Evolutionary conservation across 768 basidiomycete species (phyloP).

Genomic region (Russula ochroleuca): DNA sequence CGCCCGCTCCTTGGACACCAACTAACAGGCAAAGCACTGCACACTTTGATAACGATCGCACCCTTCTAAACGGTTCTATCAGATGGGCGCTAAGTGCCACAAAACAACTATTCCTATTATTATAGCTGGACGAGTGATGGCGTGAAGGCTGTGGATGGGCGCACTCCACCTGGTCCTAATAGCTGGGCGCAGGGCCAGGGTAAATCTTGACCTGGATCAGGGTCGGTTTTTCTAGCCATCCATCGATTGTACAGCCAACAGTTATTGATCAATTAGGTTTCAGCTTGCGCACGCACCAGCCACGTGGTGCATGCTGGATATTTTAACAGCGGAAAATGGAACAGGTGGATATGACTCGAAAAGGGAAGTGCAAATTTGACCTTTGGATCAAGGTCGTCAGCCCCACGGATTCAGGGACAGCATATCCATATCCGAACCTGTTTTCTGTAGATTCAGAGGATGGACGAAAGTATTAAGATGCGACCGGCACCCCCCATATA

Average conservation of each 20-base stretch:
- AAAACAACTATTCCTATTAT: not conserved
- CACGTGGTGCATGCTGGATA: not conserved
- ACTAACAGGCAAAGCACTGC: conserved; percentile 3
- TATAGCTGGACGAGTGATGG: conserved; percentile 2
- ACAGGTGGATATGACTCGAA: not conserved
- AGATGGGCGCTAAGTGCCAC: conserved; percentile 21
- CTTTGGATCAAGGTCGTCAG: not conserved
- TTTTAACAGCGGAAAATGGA: not conserved
- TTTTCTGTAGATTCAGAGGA: not conserved
- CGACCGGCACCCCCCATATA: conserved; percentile 30
- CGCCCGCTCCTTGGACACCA: not conserved
- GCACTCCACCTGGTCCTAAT: not conserved
- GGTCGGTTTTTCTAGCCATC: not conserved
- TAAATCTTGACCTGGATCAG: not conserved
- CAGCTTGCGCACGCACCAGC: not conserved
- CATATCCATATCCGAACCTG: not conserved
- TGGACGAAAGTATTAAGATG: not conserved
- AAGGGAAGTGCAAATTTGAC: not conserved
- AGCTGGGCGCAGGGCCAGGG: conserved; percentile 16
- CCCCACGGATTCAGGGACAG: not conserved
- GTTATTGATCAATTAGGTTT: not conserved
- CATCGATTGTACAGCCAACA: conserved; percentile 10
- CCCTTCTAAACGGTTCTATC: conserved; percentile 14
- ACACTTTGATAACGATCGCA: conserved; percentile 17
- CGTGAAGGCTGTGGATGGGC: conserved; percentile 9